phyloP scores from a whole-genome alignment of 2,329 filamentous ascomycete species.

The Sporothrix brasiliensis region DNA sequence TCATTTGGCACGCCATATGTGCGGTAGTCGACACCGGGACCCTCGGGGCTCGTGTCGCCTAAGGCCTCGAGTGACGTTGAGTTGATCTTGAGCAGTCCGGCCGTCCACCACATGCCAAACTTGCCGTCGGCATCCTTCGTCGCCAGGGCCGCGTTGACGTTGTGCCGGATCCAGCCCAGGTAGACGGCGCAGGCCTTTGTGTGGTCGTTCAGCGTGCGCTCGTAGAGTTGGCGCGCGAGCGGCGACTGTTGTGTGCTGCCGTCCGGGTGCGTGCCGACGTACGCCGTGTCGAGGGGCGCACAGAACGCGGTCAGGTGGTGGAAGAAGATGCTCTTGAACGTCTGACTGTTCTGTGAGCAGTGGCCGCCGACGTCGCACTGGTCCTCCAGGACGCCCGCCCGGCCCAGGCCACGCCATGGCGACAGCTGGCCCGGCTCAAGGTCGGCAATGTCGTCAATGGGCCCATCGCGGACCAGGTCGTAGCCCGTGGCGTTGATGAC shows the following conservation, averaged over 20 bases:
- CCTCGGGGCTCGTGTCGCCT: not conserved
- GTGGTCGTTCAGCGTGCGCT: conserved; percentile 49
- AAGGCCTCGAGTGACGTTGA: not conserved
- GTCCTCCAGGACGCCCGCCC: conserved; percentile 81
- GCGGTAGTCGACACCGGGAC: conserved; percentile 36
- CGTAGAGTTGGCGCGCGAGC: conserved; percentile 6
- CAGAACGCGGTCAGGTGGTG: conserved; percentile 85
- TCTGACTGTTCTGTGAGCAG: conserved; percentile 83
- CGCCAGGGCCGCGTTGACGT: conserved; percentile 70
- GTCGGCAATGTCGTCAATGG: conserved; percentile 47
- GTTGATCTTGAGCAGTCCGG: conserved; percentile 47
- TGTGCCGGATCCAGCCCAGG: conserved; percentile 74
- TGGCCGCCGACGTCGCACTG: conserved; percentile 72
- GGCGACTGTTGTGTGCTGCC: not conserved
- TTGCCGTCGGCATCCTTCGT: conserved; percentile 69
- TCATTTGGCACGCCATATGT: conserved; percentile 37
- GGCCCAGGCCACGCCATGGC: conserved; percentile 74
- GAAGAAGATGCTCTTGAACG: conserved; percentile 95
- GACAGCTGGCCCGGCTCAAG: conserved; percentile 48
- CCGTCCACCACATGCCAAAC: conserved; percentile 90
- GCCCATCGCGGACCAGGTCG: conserved; percentile 51
- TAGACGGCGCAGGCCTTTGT: conserved; percentile 66
- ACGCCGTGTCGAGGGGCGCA: conserved; percentile 56
- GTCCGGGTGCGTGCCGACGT: not conserved
- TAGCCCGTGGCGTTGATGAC: conserved; percentile 82